Evolutionary conservation across 331 rosid species (phyloP), one percentile per base, ranked within the genome.

Genomic region (Rosa hybrid): DNA sequence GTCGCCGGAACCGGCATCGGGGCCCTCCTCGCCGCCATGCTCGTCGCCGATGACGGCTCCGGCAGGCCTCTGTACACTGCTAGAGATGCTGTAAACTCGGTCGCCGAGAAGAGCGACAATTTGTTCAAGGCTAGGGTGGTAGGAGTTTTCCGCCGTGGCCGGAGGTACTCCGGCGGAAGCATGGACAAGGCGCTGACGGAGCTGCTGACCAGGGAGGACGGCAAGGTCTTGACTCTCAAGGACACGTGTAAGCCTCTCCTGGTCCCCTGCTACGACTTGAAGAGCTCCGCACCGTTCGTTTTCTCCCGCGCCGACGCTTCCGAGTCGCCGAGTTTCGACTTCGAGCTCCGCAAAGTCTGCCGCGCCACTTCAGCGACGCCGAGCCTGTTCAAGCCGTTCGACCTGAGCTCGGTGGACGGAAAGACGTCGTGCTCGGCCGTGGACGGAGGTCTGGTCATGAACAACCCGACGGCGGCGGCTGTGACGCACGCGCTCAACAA

Each of bases 391-490:
- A 84, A 90, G 83, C 97, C 99, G 9, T 91, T 96, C 74, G 34
- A 62, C 20, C 84, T 96, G 27, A 67, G 83, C 13, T 96, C 99
- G 54, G 84, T 88, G 12, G 97, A 96, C 81, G 94, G 94, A 0
- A 96, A 90, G 68, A 96, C 96, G 1, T 81, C 92, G 6, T 96
- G 98, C 90, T 74, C 88, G 34, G 98, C 97, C 84, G 84, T 96
- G 0, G 97, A 93, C 89, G 99, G 98, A 4, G 98, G 99, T 4
- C 83, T 96, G 12, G 99, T 96, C 6, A 96, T 96, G 99, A 96
- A 96, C 88, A 96, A 96, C 69, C 98, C 99, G 0, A 86, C 99
- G 12, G 92, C 98, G 2, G 99, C 99, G 0, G 97, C 98, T 0
- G 97, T 96, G 9, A 96, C 97, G 23, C 99, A 96, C 86, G 99